These are phyloP conservation scores for Dendrostoma leiphaemia DNA, from an alignment of 2,329 filamentous ascomycete species.

Conservation along the genomic window DNA sequence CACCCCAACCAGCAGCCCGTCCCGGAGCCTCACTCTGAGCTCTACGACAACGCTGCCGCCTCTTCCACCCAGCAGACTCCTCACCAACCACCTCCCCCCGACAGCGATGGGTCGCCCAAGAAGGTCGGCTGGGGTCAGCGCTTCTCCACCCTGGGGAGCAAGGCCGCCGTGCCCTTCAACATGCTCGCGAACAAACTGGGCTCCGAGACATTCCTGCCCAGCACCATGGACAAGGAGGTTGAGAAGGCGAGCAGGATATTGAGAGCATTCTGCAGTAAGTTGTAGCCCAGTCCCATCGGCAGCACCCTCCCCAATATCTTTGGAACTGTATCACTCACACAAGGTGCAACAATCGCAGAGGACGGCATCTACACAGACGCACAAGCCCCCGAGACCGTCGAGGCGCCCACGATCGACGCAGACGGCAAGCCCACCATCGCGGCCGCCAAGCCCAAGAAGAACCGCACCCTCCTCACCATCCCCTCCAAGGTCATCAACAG, in stretches of 20 bases:
- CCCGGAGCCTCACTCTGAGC: slow-evolving; percentile 24
- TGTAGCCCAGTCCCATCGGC: too few species aligned
- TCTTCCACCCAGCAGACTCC: not conserved
- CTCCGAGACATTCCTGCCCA: slow-evolving; percentile 82
- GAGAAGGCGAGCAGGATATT: slow-evolving; percentile 88
- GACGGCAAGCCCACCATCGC: slow-evolving; percentile 25
- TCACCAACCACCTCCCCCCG: slow-evolving; percentile 17
- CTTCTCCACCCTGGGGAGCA: slow-evolving; percentile 35
- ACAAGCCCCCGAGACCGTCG: slow-evolving; percentile 22
- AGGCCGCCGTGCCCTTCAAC: slow-evolving; percentile 72
- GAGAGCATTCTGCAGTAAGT: slow-evolving; percentile 78
- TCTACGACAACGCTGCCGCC: slow-evolving; percentile 9
- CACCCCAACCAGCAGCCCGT: slow-evolving; percentile 26
- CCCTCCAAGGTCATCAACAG: slow-evolving; percentile 60
- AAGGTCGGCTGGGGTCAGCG: slow-evolving; percentile 25
- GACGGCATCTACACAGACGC: slow-evolving; percentile 49
- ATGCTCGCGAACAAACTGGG: slow-evolving; percentile 78
- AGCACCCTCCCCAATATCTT: not conserved
- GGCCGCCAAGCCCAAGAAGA: slow-evolving; percentile 37
- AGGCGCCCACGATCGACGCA: slow-evolving; percentile 22
- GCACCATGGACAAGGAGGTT: slow-evolving; percentile 81
- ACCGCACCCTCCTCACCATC: slow-evolving; percentile 50
- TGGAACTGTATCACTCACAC: too few species aligned
- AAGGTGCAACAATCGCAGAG: slow-evolving; percentile 34
- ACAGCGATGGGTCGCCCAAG: slow-evolving; percentile 9